Evolutionary conservation across 768 basidiomycete species (phyloP), one percentile per base, ranked within the genome.

Genomic region (Amanita pseudoporphyria): DNA sequence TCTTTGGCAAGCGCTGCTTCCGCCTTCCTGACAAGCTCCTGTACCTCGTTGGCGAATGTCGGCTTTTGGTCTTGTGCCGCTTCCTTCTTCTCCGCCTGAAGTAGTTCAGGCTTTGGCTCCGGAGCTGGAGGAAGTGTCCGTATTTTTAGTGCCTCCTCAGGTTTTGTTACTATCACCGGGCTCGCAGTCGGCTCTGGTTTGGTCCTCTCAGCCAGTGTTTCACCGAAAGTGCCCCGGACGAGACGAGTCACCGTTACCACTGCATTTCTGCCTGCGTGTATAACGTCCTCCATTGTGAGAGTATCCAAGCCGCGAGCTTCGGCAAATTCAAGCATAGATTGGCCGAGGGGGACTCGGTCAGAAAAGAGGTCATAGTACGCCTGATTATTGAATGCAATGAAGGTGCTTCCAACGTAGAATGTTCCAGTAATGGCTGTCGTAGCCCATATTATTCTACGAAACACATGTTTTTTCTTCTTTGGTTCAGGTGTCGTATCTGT

Each of bases 281-380:
- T 58, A 37, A 78, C 72, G 53, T 82, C 72, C 45, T 76, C 70
- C 16, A 79, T 52, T 28, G 88, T 87, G 53, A 89, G 66, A 5
- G 72, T 77, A 57, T 93, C 87, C 87, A 89, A 93, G 12, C 80
- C 75, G 50, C 81, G 71, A 24, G 76, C 71, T 59, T 96, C 90
- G 9, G 85, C 87, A 59, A 81, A 91, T 52, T 93, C 84, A 35
- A 94, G 71, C 64, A 94, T 72, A 14, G 76, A 61, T 54, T 84
- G 77, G 24, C 82, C 92, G 33, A 88, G 72, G 2, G 94, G 94
- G 47, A 93, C 80, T 37, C 77, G 72, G 57, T 83, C 78, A 49
- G 81, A 74, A 72, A 96, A 96, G 62, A 95, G 74, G 56, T 94
- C 86, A 61, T 87, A 82, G 71, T 94, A 96, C 2, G 71, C 64